Conservation (phyloP, 2,329 filamentous ascomycete species). For the Pseudonectria buxi region DNA sequence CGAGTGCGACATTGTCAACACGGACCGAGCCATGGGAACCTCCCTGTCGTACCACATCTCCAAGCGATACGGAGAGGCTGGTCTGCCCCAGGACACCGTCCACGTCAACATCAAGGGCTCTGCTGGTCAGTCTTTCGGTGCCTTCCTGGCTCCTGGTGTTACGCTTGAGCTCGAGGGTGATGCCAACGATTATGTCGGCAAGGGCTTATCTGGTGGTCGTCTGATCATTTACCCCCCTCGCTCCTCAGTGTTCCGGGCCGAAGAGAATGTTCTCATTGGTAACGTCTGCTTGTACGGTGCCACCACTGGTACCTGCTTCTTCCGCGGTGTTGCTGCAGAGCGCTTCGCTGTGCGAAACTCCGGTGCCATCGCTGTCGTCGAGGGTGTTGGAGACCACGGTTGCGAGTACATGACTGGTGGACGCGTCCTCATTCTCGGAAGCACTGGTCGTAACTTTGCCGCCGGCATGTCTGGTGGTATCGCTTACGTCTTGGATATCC, state of each 20-base stretch:
- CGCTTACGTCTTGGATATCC: slow-evolving; percentile 85
- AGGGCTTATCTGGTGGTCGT: slow-evolving; percentile 87
- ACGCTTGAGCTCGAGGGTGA: slow-evolving; percentile 95
- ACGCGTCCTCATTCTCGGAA: slow-evolving; percentile 77
- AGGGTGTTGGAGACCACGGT: slow-evolving; percentile 91
- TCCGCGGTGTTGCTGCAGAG: slow-evolving; percentile 93
- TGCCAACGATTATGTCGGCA: slow-evolving; percentile 93
- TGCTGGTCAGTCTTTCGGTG: slow-evolving; percentile 93
- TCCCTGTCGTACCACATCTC: slow-evolving; percentile 95
- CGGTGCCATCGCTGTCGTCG: slow-evolving; percentile 89
- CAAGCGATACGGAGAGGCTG: slow-evolving; percentile 82
- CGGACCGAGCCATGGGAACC: slow-evolving; percentile 86
- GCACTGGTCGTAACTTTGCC: slow-evolving; percentile 92
- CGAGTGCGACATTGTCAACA: slow-evolving; percentile 95
- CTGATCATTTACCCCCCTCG: slow-evolving; percentile 91
- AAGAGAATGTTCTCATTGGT: slow-evolving; percentile 90
- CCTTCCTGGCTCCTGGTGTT: slow-evolving; percentile 86
- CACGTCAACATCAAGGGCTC: slow-evolving; percentile 96
- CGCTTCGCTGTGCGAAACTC: slow-evolving; percentile 96
- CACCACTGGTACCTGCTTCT: slow-evolving; percentile 85
- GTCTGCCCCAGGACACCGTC: slow-evolving; percentile 85
- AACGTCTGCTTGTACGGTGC: slow-evolving; percentile 95
- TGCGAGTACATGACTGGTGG: slow-evolving; percentile 99
- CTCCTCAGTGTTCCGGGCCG: slow-evolving; percentile 85
- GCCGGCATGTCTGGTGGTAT: slow-evolving; percentile 99